These are phyloP conservation scores for Xylaria curta DNA, from an alignment of 495 filamentous ascomycete genomes.

Conservation along the genomic window DNA sequence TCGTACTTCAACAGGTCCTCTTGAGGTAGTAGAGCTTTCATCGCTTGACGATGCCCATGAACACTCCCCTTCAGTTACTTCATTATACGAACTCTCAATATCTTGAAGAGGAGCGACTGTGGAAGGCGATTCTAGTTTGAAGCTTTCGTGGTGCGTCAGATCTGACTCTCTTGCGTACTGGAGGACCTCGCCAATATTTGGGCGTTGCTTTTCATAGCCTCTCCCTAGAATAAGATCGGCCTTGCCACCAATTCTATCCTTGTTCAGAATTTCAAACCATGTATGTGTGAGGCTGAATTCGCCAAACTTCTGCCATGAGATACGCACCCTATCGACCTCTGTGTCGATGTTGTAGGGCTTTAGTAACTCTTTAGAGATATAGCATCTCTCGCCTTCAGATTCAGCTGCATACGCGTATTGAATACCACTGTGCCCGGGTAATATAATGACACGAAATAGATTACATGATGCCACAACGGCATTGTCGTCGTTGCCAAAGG, in stretches of 20 bases:
- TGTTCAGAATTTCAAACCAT: not conserved
- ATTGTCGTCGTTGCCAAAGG: not conserved
- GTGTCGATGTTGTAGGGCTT: not conserved
- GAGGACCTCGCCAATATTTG: too few species aligned
- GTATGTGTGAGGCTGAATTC: not conserved
- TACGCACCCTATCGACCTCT: not conserved
- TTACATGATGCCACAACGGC: not conserved
- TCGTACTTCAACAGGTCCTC: not conserved
- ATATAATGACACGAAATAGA: not conserved
- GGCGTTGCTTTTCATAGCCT: not conserved
- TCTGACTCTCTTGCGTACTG: too few species aligned
- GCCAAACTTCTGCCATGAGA: not conserved
- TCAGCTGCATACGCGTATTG: not conserved
- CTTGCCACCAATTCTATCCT: not conserved
- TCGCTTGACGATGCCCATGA: slow-evolving; percentile 8
- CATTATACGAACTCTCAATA: not conserved
- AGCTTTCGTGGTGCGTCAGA: too few species aligned
- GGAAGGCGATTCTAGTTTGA: not conserved
- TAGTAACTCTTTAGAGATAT: not conserved
- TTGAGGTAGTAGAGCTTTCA: not conserved
- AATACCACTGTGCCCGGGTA: not conserved
- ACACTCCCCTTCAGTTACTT: not conserved
- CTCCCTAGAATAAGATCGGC: not conserved
- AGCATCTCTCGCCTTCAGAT: not conserved
- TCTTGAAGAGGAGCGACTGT: not conserved